Conservation (phyloP, 148 eudicot genomes). For the Arbutus unedo region DNA sequence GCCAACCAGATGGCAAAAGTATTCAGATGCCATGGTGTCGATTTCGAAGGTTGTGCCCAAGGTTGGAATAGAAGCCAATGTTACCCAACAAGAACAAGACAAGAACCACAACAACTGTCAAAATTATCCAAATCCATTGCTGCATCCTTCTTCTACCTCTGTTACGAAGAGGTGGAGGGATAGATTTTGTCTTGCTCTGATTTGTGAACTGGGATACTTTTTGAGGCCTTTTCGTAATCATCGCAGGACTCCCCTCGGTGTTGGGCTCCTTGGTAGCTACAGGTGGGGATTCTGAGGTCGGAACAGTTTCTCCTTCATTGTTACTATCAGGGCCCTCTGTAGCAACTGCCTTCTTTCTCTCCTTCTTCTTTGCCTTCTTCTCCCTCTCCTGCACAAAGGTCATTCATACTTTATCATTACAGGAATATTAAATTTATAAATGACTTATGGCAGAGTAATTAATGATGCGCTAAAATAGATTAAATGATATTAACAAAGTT, state of each 20-base stretch:
- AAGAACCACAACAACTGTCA: slow-evolving; percentile 31
- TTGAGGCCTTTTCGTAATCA: slow-evolving; percentile 39
- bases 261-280: slow-evolving; percentile 42
- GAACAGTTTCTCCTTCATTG: slow-evolving; percentile 33
- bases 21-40: slow-evolving; percentile 21
- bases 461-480: not conserved
- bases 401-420: not conserved
- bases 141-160: slow-evolving; percentile 53
- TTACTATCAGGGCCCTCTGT: slow-evolving; percentile 27
- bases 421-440: not conserved
- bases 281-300: slow-evolving; percentile 27
- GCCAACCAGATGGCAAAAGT: not conserved
- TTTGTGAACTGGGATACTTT: slow-evolving; percentile 39
- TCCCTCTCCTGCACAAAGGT: slow-evolving; percentile 66
- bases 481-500: not conserved
- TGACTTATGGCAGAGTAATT: not conserved
- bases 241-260: slow-evolving; percentile 30
- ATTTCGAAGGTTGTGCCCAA: slow-evolving; percentile 21
- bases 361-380: slow-evolving; percentile 85
- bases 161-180: slow-evolving; percentile 84
- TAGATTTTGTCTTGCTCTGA: slow-evolving; percentile 65
- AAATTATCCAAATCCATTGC: slow-evolving; percentile 57
- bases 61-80: slow-evolving; percentile 33
- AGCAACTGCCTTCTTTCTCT: slow-evolving; percentile 46
- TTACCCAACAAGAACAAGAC: slow-evolving; percentile 57